Conservation (phyloP, 1,139 yeast genomes). For the Spencermartinsiella ligniputridi region DNA sequence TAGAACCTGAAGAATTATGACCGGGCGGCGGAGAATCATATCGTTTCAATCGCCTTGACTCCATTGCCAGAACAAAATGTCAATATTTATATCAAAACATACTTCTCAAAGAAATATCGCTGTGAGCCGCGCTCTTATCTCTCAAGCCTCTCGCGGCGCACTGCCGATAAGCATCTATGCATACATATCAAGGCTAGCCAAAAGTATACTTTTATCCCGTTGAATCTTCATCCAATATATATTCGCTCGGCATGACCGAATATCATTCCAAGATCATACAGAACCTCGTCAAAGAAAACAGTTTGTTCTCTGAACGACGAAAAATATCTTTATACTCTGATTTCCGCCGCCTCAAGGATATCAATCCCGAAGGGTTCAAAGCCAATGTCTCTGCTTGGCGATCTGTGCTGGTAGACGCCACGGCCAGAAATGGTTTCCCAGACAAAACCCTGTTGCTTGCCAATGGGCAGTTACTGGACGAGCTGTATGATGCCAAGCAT, state of each 20-base stretch:
- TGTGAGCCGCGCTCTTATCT: no score
- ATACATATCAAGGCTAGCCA: no score
- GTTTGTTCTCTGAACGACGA: constrained; percentile 45
- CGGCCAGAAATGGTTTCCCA: constrained; percentile 16
- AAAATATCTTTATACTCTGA: constrained; percentile 63
- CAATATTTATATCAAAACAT: no score
- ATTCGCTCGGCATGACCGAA: no score
- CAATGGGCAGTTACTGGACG: constrained; percentile 26
- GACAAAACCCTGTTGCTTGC: constrained; percentile 23
- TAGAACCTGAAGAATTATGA: background rate
- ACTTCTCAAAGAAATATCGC: no score
- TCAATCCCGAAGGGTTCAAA: constrained; percentile 63
- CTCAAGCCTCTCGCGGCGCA: no score
- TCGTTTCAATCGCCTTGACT: background rate
- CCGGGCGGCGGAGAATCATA: background rate
- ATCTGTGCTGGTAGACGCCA: constrained; percentile 26
- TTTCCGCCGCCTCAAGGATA: constrained; percentile 46
- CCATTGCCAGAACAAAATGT: no score
- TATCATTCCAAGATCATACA: constrained; percentile 71
- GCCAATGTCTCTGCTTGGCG: constrained; percentile 71
- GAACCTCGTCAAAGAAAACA: constrained; percentile 21
- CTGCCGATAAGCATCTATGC: no score
- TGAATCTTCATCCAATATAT: no score
- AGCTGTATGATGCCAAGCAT: constrained; percentile 25
- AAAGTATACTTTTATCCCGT: no score